Base-by-base conservation (phyloP, 2,329 filamentous ascomycete genomes). In the Ceratocystis eucalypticola region DNA sequence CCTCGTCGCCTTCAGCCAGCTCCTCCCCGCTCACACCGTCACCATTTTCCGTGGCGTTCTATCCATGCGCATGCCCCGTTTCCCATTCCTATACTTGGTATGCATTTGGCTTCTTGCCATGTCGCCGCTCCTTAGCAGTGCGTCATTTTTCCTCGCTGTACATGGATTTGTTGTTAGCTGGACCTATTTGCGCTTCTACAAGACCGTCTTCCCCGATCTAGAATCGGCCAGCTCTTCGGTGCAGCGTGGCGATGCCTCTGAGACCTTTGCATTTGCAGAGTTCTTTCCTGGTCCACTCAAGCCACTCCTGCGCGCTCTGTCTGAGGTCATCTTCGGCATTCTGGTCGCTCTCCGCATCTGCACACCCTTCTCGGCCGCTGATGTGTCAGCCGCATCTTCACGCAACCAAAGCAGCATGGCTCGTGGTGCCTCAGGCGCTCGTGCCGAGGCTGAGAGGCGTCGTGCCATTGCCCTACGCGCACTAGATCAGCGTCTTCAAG, bases 171-270 rank as follows among this genome's bases (percentile, higher is more conserved):
- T 96, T 68, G 87, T 87, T 10, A 91, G 90, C 75, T 99, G 93
- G 93, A 90, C 89, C 55, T 97, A 97, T 76, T 85, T 99, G 20
- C 90, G 94, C 70, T 99, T 97, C 80, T 96, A 90, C 80, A 96
- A 96, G 77, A 77, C 80, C 66, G 83, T 87, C 67, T 87, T 87
- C 72, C 84, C 85, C 66, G 85, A 88, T 71, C 82, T 88, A 69
- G 85, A 87, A 71, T 78, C 81, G 12, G 65, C 59, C 20, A 81
- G 82, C 8, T 84, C 82, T 1, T 74, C 80, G 4, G 79, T 82
- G 7, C 84, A 96, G 71, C 88, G 87, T 70, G 94, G 94, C 69
- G 94, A 99, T 75, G 90, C 94, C 45, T 95, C 89, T 75, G 94
- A 99, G 76, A 96, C 92, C 0, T 99, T 99, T 74, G 88, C 92